Conservation (phyloP, 208 protist genomes). For the Herpetomonas tarakana region DNA sequence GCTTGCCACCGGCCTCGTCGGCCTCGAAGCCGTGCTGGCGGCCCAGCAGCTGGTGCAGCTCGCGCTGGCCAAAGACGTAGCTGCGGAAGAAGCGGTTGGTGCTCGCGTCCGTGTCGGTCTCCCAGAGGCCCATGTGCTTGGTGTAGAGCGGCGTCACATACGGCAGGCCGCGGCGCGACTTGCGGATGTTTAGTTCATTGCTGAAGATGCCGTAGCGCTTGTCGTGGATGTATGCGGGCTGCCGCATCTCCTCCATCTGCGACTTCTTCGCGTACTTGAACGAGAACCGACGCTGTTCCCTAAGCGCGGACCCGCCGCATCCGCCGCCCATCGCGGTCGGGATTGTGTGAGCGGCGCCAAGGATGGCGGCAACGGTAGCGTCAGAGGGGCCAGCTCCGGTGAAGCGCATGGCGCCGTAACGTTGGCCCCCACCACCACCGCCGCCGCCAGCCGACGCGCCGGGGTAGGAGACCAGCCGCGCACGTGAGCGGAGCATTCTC, state of each 20-base stretch:
- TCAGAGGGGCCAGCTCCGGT: too few relatives aligned
- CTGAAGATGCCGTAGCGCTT: constrained; percentile 85
- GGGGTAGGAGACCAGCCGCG: not conserved
- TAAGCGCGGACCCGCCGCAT: constrained; percentile 8
- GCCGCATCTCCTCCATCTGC: constrained; percentile 77
- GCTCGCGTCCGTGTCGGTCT: constrained; percentile 83
- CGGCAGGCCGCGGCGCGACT: constrained; percentile 63
- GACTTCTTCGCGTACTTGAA: constrained; percentile 84
- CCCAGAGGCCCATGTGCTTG: constrained; percentile 85
- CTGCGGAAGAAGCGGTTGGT: constrained; percentile 81
- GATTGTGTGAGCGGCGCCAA: not conserved
- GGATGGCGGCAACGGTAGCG: too few relatives aligned
- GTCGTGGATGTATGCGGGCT: constrained; percentile 83
- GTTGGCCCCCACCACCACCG: too few relatives aligned
- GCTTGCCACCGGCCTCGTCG: constrained; percentile 39
- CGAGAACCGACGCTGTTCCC: constrained; percentile 63
- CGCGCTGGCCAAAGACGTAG: constrained; percentile 75
- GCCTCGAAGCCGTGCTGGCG: constrained; percentile 76
- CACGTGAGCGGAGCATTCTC: not conserved
- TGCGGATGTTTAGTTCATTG: constrained; percentile 71
- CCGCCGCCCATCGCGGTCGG: not conserved
- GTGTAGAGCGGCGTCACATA: constrained; percentile 75
- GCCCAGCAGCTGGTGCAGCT: constrained; percentile 74
- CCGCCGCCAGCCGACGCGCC: not conserved
- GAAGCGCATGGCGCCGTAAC: not conserved